Percentiles rank a stretch among this genome's conserved stretches.
These are phyloP conservation scores for Penicillium sp. DNA, from an alignment of 2,329 filamentous ascomycete genomes.

Conservation along the genomic window DNA sequence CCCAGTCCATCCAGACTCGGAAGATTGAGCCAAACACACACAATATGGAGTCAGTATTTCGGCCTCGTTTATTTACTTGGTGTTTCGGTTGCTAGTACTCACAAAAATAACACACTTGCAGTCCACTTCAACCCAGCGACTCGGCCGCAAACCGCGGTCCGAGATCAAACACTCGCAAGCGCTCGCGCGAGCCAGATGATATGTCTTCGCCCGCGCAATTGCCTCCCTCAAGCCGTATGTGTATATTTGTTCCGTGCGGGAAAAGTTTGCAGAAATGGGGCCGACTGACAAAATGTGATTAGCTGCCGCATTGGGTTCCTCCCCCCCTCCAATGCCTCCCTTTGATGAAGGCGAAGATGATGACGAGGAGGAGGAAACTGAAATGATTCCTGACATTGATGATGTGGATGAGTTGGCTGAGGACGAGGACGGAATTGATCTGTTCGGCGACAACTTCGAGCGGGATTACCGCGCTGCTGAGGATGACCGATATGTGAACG, in stretches of 20 bases:
- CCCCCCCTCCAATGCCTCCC: conserved; percentile 58
- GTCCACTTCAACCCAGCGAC: conserved; percentile 75
- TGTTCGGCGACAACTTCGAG: conserved; percentile 69
- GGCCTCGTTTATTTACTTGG: neutral
- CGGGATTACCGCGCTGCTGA: conserved; percentile 58
- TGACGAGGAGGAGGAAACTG: conserved; percentile 56
- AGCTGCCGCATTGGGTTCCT: conserved; percentile 49
- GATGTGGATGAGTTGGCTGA: conserved; percentile 70
- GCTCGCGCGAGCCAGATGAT: conserved; percentile 66
- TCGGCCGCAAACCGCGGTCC: conserved; percentile 79
- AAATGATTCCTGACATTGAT: conserved; percentile 64
- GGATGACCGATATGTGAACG: conserved; percentile 57
- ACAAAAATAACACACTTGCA: conserved; percentile 17
- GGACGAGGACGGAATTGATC: conserved; percentile 69
- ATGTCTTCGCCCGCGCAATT: conserved; percentile 59
- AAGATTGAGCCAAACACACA: conserved; percentile 19
- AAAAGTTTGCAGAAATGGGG: conserved; percentile 3
- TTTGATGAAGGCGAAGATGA: conserved; percentile 52
- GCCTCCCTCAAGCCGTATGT: conserved; percentile 66
- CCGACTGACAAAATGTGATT: conserved; percentile 14
- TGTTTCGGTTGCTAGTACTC: neutral
- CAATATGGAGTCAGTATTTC: conserved; percentile 35
- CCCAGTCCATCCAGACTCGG: conserved; percentile 5
- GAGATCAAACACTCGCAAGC: conserved; percentile 60
- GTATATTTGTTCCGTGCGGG: conserved; percentile 10